Evolutionary conservation across 306 rosid species (phyloP), one percentile per base, ranked within the genome.

Genomic region (Trifolium repens): DNA sequence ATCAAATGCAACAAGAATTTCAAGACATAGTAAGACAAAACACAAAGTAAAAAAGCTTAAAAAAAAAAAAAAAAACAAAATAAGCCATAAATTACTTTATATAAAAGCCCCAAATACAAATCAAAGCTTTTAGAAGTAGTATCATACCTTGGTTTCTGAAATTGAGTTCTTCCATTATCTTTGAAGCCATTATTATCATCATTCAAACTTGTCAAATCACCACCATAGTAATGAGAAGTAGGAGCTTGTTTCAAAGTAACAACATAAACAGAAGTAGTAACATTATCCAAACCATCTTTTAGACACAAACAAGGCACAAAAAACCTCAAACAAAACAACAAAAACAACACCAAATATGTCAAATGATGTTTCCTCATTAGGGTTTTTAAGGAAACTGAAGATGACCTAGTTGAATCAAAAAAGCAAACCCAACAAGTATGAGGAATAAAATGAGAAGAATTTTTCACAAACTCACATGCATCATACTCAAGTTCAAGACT

Each of bases 81-180:
- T 54, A 17, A 22, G 30, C 7, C 4, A 54, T 19, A 19, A 4
- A 54, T 19, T 3, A 10, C 2, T 19, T 19, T 54, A 4, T 1
- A 53, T 15, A 71, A 26, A 17, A 35, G 8, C 19, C 19, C 4
- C 12, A 53, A n/a, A 13, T 49, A 30, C 40, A 26, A 59, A 4
- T 7, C 40, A 37, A 6, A 30, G 22, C 2, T 37, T 7, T 60
- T 13, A 60, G 10, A 60, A 60, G 3, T 15, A 11, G n/a, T n/a
- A n/a, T n/a, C n/a, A 54, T 83, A 91, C 98, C 91, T 87, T 54
- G 92, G 91, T 73, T 83, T 90, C 57, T 87, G 90, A 87, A 90
- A 67, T 78, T 76, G 85, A 61, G 78, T 87, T 83, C 64, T 88
- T 86, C 70, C 82, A 67, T 69, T 82, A 70, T 71, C 69, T 37